Evolutionary conservation across 2,329 filamentous ascomycete genomes (phyloP), one percentile per base, ranked within the genome.

Genomic region (Pestalotiopsis sp.): DNA sequence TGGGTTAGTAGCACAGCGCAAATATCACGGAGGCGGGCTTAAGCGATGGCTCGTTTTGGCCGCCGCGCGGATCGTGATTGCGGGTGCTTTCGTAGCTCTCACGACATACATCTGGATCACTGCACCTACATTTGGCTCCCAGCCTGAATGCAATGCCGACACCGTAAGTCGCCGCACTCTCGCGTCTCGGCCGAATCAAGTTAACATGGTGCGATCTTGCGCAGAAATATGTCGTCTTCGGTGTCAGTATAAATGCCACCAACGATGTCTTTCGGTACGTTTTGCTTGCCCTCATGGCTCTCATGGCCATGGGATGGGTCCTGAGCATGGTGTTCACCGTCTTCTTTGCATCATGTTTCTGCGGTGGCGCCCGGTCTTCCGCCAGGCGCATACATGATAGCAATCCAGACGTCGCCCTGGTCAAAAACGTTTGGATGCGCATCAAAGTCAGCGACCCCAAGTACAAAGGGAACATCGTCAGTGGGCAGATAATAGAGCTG

Each of bases 191-290:
- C 7, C 17, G 7, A 4, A 5, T 7, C 17, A n/a, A n/a, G 20
- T n/a, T 52, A 2, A n/a, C 31, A 40, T 40, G 59, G 38, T 3
- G n/a, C 17, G 11, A 52, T n/a, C 3, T n/a, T 52, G 17, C 20
- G 7, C 27, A 61, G 59, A 40, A 36, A 4, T 73, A 73, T 49
- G 70, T 73, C 40, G 64, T 73, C 25, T 71, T 72, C 56, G 70
- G 70, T 31, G 69, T 72, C 20, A 68, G 63, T 49, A 68, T 73
- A 31, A n/a, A 23, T 31, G 65, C 65, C 27, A 58, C 65, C 11
- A 36, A 58, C 12, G 49, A 58, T n/a, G 31, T 66, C 49, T 66
- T 66, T 52, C 65, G 65, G 4, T 66, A 66, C 27, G 65, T 66
- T 20, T 13, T 66, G 25, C 65, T 66, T 14, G 65, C 49, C 27